Evolutionary conservation across 2,329 filamentous ascomycete species (phyloP), one percentile per base, ranked within the genome.

Genomic region (Trichoderma polysporum): DNA sequence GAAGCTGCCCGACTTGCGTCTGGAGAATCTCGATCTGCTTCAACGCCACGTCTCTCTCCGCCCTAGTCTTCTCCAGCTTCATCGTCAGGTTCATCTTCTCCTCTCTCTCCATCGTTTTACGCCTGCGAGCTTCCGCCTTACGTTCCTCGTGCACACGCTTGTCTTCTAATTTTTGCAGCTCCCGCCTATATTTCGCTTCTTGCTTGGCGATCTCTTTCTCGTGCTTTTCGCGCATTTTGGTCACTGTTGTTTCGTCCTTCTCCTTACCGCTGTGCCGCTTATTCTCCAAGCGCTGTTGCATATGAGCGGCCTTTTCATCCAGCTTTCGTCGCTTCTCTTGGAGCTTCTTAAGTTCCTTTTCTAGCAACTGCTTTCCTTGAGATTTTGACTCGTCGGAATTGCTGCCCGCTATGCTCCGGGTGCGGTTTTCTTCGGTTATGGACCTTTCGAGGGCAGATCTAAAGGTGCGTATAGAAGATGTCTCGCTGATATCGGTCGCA

Each of bases 261-360:
- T 81, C 79, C 69, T 83, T 77, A 67, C 81, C 81, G 37, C 85
- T 85, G 12, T 78, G 76, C 19, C 80, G 79, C 68, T 82, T 83
- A 29, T 75, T 79, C 33, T 77, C 71, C 37, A 79, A 76, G 52
- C 82, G 85, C 68, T 85, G 80, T 22, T 83, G 82, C 60, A 85
- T 82, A 70, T 84, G 84, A n/a, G 80, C 81, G 8, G 89, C 79
- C 72, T 89, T 90, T 22, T 88, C 85, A 47, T 91, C 85, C 0
- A 91, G 80, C 71, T 89, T 88, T 56, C 79, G 82, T 9, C 85
- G 85, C 66, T 86, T 85, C 17, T 87, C 83, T 54, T 87, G 81
- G 9, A 91, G 83, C 73, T 89, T 90, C 67, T 81, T 80, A 3
- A 93, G 82, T 71, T 91, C 88, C 72, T 88, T 90, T 31, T 91